These are phyloP conservation scores for Calcarisporium arbuscula DNA, from an alignment of 2,329 filamentous ascomycete genomes.

Conservation along the genomic window DNA sequence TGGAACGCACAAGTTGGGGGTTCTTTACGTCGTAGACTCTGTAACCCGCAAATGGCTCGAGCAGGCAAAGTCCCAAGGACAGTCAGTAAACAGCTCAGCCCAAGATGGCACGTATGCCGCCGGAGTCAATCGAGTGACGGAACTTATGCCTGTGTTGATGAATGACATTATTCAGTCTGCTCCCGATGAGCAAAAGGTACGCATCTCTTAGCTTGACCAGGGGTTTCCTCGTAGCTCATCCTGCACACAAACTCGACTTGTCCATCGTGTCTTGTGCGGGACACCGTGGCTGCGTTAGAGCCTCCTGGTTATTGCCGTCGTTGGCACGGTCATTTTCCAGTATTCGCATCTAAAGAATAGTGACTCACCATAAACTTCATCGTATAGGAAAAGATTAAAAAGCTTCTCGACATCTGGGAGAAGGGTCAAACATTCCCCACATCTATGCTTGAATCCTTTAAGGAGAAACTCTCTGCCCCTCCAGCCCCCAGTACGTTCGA, in stretches of 20 bases:
- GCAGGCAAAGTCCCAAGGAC: constrained; percentile 79
- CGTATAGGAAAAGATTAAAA: constrained; percentile 85
- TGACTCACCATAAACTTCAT: constrained; percentile 34
- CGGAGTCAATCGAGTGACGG: constrained; percentile 92
- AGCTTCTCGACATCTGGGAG: constrained; percentile 97
- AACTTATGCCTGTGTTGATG: constrained; percentile 89
- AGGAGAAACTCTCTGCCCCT: constrained; percentile 65
- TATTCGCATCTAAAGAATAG: constrained; percentile 17
- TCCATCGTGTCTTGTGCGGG: neutral
- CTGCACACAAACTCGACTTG: too few relatives aligned
- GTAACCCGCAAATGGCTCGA: constrained; percentile 99
- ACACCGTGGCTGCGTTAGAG: neutral
- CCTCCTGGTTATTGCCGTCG: too few relatives aligned
- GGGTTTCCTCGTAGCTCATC: too few relatives aligned
- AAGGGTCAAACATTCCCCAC: constrained; percentile 86
- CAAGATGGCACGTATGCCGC: constrained; percentile 90
- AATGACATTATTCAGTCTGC: constrained; percentile 86
- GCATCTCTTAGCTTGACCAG: constrained; percentile 37
- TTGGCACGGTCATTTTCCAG: too few relatives aligned
- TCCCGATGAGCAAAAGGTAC: constrained; percentile 95
- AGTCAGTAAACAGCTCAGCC: constrained; percentile 72
- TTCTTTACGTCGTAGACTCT: constrained; percentile 99
- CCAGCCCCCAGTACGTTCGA: constrained; percentile 56
- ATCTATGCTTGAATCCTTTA: constrained; percentile 74
- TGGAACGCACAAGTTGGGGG: constrained; percentile 93